These are phyloP conservation scores for Oryza punctata DNA, from an alignment of 176 grass and related monocot species.

Conservation along the genomic window DNA sequence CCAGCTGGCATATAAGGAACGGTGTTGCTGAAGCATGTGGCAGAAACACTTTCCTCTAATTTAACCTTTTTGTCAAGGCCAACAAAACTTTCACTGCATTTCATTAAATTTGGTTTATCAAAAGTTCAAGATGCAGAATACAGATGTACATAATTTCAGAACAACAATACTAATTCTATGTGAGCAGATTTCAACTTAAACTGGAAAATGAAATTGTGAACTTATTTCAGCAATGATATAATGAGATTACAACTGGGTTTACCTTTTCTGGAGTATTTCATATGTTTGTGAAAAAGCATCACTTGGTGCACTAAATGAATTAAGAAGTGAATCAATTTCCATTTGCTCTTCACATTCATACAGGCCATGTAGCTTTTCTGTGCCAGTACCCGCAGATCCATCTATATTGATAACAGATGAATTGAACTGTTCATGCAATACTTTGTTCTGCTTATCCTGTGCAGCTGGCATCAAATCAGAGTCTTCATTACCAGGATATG, in stretches of 20 bases:
- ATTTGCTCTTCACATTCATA: slow-evolving; percentile 66
- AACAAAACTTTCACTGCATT: slow-evolving; percentile 46
- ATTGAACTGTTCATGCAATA: slow-evolving; percentile 34
- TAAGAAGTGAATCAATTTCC: slow-evolving; percentile 61
- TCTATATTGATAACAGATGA: slow-evolving; percentile 33
- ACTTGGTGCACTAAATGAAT: slow-evolving; percentile 51
- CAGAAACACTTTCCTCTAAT: slow-evolving; percentile 39
- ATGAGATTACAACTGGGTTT: slow-evolving; percentile 20
- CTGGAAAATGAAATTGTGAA: background rate
- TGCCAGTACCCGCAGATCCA: slow-evolving; percentile 39
- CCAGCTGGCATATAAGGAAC: slow-evolving; percentile 29
- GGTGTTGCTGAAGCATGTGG: slow-evolving; percentile 35
- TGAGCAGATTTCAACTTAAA: background rate
- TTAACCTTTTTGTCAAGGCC: slow-evolving; percentile 32
- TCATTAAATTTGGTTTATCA: slow-evolving; percentile 33
- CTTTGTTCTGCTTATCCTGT: slow-evolving; percentile 22
- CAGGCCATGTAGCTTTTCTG: slow-evolving; percentile 31
- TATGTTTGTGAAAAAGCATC: slow-evolving; percentile 48
- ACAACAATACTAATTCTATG: slow-evolving; percentile 15
- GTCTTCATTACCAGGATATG: slow-evolving; percentile 24
- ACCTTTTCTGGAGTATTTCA: slow-evolving; percentile 54
- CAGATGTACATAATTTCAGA: slow-evolving; percentile 5
- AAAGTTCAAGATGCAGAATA: slow-evolving; percentile 30
- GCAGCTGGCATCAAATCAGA: slow-evolving; percentile 34
- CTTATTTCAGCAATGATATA: slow-evolving; percentile 11